A percentile compares a stretch with the other conserved stretches of the same genome.
Conservation (phyloP, 768 basidiomycete species). For the Atractiella rhizophila region DNA sequence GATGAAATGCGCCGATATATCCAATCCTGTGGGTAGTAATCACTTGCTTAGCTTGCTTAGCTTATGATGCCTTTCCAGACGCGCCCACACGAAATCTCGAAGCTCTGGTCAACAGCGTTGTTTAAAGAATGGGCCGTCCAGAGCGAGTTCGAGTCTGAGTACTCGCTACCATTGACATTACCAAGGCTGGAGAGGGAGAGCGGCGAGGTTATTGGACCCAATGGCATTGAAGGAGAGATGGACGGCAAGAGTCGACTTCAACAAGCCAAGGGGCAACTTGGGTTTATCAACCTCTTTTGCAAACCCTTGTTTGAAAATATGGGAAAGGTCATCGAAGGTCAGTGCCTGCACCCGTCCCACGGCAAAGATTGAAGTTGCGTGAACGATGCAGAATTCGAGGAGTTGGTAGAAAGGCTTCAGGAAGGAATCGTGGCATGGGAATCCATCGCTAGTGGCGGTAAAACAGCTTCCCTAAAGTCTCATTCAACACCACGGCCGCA, state of each 20-base stretch:
- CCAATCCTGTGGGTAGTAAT: constrained; percentile 59
- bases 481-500: no score
- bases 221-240: constrained; percentile 25
- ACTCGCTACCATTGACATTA: constrained; percentile 34
- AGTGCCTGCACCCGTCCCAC: no score
- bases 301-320: constrained; percentile 60
- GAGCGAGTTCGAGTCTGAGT: constrained; percentile 54
- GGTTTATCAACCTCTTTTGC: constrained; percentile 59
- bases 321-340: constrained; percentile 47
- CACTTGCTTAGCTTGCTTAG: not conserved
- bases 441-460: no score
- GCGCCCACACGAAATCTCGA: constrained; percentile 71
- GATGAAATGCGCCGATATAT: constrained; percentile 94
- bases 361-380: no score
- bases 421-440: no score
- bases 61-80: constrained; percentile 29
- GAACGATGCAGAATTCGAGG: no score
- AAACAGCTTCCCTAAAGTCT: no score
- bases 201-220: constrained; percentile 23
- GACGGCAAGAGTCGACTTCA: no score
- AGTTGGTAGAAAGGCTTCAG: no score
- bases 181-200: constrained; percentile 24
- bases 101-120: constrained; percentile 73
- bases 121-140: constrained; percentile 78
- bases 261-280: constrained; percentile 62